These are phyloP conservation scores for Podospora pseudoanserina DNA, from an alignment of 495 filamentous ascomycete genomes.

Conservation along the genomic window DNA sequence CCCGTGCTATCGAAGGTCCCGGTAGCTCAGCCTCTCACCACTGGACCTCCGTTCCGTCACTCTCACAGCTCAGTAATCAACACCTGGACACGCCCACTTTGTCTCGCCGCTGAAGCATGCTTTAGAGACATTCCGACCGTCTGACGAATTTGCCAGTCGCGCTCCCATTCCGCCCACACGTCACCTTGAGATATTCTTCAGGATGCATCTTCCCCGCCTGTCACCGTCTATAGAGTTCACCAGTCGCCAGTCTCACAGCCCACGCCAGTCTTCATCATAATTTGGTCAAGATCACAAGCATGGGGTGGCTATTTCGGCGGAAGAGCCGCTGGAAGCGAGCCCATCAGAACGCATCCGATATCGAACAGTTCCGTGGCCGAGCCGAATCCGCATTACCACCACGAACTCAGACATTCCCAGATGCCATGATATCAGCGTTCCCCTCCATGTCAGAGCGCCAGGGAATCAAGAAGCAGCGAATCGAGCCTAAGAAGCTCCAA, in stretches of 20 bases:
- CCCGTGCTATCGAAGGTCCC: background rate
- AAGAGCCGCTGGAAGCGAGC: slow-evolving; percentile 52
- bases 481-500: slow-evolving; percentile 46
- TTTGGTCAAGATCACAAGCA: slow-evolving; percentile 28
- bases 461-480: slow-evolving; percentile 32
- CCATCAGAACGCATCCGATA: slow-evolving; percentile 35
- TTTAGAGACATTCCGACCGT: slow-evolving; percentile 19
- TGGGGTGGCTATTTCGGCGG: slow-evolving; percentile 78
- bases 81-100: background rate
- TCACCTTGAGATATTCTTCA: slow-evolving; percentile 16
- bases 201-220: slow-evolving; percentile 24
- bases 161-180: slow-evolving; percentile 17
- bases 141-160: slow-evolving; percentile 16
- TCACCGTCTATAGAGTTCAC: slow-evolving; percentile 12
- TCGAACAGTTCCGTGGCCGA: slow-evolving; percentile 29
- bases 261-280: background rate
- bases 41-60: slow-evolving; percentile 3
- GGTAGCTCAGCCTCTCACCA: background rate
- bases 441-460: slow-evolving; percentile 22
- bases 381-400: slow-evolving; percentile 28
- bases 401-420: slow-evolving; percentile 40
- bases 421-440: slow-evolving; percentile 13
- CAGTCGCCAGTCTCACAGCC: slow-evolving; percentile 8
- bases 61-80: background rate
- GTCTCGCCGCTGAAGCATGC: slow-evolving; percentile 21